Base-by-base conservation (phyloP, 1,284 basidiomycete species). In the Sanguinoderma infundibulare region DNA sequence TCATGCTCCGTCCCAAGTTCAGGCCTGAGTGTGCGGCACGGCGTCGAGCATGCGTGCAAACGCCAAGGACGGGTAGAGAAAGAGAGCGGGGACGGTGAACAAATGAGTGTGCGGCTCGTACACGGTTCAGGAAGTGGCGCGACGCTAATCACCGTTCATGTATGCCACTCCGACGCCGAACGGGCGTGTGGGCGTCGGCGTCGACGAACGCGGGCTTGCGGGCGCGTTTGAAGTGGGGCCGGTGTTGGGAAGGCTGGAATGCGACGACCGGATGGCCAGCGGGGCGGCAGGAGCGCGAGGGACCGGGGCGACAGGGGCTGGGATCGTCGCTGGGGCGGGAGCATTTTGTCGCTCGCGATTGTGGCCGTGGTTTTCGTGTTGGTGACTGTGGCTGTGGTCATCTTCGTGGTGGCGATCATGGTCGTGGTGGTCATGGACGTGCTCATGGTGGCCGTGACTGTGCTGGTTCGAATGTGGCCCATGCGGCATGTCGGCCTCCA, bases 131-230 rank as follows among this genome's bases (percentile, higher is more conserved):
- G 67, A n/a, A 68, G 57, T 50, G 63, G 54, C 61, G 50, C 55
- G 63, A 67, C 57, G 68, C n/a, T n/a, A 73, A 69, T 73, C 71
- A 77, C 76, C 75, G 62, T 77, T 77, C 68, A 75, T 70, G 61
- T 71, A 67, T 56, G 68, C 55, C 53, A n/a, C 55, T 15, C 52
- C 66, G n/a, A n/a, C n/a, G 42, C 73, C 72, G 55, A 71, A 66
- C 35, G 71, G 67, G 24, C 67, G 67, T 24, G 67, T 63, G 15
- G 69, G 71, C n/a, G 74, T 73, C 39, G 68, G 74, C 14, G 71
- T 73, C 26, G 68, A 67, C 5, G 67, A 53, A 28, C 72, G 70
- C 20, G 62, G 60, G 42, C 60, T 61, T 60, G 61, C 35, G 35
- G 57, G 47, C 8, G 47, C 28, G 47, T 2, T 32, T 50, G 47